These are phyloP conservation scores for Phialophora macrospora DNA, from an alignment of 2,329 filamentous ascomycete species.

Conservation along the genomic window DNA sequence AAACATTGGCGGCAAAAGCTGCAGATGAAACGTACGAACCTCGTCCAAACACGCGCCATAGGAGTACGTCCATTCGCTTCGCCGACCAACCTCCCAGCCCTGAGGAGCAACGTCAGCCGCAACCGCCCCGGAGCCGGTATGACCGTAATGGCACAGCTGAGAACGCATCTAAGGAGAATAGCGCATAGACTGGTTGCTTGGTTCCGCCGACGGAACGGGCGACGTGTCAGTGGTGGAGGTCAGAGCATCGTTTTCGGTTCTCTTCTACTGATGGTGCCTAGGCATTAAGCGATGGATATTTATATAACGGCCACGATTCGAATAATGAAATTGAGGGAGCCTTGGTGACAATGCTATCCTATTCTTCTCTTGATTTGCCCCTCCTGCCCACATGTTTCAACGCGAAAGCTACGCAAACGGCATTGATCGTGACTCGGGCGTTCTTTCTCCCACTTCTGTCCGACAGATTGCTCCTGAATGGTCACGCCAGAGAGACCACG, in stretches of 20 bases:
- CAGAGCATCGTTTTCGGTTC: background rate
- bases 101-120: constrained; percentile 7
- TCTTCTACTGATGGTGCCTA: background rate
- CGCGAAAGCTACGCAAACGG: background rate
- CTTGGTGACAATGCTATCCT: too few relatives aligned
- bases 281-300: background rate
- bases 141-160: constrained; percentile 16
- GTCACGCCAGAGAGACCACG: background rate
- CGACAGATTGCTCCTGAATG: too few relatives aligned
- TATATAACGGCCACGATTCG: background rate
- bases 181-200: background rate
- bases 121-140: constrained; percentile 27
- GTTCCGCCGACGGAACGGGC: background rate
- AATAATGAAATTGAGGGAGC: background rate
- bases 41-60: constrained; percentile 6
- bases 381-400: background rate
- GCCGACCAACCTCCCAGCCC: constrained; percentile 15
- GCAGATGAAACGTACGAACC: background rate
- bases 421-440: background rate
- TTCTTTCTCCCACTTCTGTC: background rate
- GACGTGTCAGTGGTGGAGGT: background rate
- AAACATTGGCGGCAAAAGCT: background rate
- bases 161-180: constrained; percentile 10
- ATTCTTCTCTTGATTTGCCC: background rate
- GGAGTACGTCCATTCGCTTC: constrained; percentile 32